phyloP scores from a whole-genome alignment of 495 filamentous ascomycete genomes.

The Xeromyces bisporus region DNA sequence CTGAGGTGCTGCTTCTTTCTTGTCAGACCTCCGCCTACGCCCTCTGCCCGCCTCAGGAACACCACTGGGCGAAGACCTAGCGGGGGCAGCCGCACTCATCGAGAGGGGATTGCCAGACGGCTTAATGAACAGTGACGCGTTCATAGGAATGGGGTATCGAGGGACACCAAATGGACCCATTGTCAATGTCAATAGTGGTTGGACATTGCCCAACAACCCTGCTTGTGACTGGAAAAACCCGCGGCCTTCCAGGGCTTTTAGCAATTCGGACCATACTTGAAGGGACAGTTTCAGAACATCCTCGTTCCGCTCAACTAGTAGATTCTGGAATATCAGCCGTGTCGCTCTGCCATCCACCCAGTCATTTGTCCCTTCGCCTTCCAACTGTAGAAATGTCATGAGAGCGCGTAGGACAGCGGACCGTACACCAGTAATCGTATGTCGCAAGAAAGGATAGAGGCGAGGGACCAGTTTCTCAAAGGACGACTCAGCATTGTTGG shows the following conservation, averaged over 20 bases:
- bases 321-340: slow-evolving; percentile 81
- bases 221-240: slow-evolving; percentile 50
- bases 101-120: slow-evolving; percentile 80
- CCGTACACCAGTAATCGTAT: slow-evolving; percentile 91
- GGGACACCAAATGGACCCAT: slow-evolving; percentile 84
- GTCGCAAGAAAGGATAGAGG: slow-evolving; percentile 87
- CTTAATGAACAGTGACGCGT: slow-evolving; percentile 71
- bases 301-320: slow-evolving; percentile 82
- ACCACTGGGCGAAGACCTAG: slow-evolving; percentile 42
- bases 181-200: slow-evolving; percentile 59
- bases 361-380: slow-evolving; percentile 63
- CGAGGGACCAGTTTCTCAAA: slow-evolving; percentile 85
- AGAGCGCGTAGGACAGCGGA: slow-evolving; percentile 84
- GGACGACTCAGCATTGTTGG: slow-evolving; percentile 63
- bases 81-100: slow-evolving; percentile 26
- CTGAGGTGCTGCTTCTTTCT: slow-evolving; percentile 59
- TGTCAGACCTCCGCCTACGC: slow-evolving; percentile 55
- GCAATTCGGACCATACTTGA: slow-evolving; percentile 70
- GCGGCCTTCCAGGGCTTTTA: slow-evolving; percentile 43
- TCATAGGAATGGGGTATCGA: slow-evolving; percentile 78
- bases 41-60: slow-evolving; percentile 31
- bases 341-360: slow-evolving; percentile 87
- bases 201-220: slow-evolving; percentile 39
- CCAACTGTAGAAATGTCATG: slow-evolving; percentile 77
- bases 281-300: slow-evolving; percentile 61